Evolutionary conservation across 192 early-diverging fungal genomes (phyloP).

Genomic region (Piromyces sp.): DNA sequence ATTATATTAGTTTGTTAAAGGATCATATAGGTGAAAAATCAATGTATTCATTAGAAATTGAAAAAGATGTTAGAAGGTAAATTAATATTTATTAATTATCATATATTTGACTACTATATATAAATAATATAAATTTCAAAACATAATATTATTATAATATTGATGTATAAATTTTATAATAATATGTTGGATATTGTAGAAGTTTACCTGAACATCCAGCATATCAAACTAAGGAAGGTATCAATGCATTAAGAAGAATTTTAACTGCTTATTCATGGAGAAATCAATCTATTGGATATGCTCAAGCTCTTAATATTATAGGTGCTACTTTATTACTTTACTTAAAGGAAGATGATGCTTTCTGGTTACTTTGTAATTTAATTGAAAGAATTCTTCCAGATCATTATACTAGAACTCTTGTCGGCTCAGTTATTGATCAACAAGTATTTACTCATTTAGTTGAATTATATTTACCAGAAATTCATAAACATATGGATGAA

Average conservation of each 20-base stretch:
- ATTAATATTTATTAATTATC: background rate
- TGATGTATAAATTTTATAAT: too few species aligned
- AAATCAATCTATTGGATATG: conserved; percentile 39
- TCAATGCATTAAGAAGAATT: conserved; percentile 28
- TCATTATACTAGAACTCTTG: conserved; percentile 40
- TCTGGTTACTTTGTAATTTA: conserved; percentile 35
- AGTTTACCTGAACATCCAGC: conserved; percentile 39
- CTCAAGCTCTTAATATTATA: conserved; percentile 44
- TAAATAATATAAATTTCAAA: too few species aligned
- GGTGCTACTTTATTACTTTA: conserved; percentile 30
- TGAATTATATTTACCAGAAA: conserved; percentile 15
- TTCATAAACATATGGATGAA: conserved; percentile 17
- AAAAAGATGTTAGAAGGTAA: conserved; percentile 38
- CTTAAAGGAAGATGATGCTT: conserved; percentile 35
- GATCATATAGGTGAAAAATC: background rate
- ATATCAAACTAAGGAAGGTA: conserved; percentile 27
- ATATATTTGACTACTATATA: too few species aligned
- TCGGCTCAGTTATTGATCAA: conserved; percentile 41
- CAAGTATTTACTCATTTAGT: conserved; percentile 28
- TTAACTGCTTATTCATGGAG: conserved; percentile 41
- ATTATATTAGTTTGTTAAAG: background rate
- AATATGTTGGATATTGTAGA: conserved; percentile 11
- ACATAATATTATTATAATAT: too few species aligned
- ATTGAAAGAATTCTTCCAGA: conserved; percentile 36
- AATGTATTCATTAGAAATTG: conserved; percentile 20